Conservation (phyloP, 805 yeast genomes). For the Wickerhamomyces strasburgensis region DNA sequence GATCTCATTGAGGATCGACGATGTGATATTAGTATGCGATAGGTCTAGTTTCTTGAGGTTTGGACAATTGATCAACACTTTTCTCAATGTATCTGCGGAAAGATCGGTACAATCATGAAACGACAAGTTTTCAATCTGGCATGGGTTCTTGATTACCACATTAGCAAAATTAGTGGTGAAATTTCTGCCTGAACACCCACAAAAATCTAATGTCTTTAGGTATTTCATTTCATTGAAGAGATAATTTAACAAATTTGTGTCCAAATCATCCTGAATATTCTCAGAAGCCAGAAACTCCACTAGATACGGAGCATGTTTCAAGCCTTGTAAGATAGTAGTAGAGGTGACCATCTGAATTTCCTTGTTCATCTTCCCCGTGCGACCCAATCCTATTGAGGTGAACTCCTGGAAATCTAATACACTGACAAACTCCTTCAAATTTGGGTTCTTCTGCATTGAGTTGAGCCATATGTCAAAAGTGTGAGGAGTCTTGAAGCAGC, state of each 20-base stretch:
- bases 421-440: slow-evolving; percentile 58
- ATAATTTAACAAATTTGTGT: slow-evolving; percentile 46
- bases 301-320: slow-evolving; percentile 59
- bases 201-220: slow-evolving; percentile 73
- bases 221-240: slow-evolving; percentile 51
- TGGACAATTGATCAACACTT: slow-evolving; percentile 51
- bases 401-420: slow-evolving; percentile 83
- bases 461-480: slow-evolving; percentile 67
- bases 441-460: slow-evolving; percentile 42
- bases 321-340: slow-evolving; percentile 59
- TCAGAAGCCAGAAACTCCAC: slow-evolving; percentile 80
- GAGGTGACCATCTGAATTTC: slow-evolving; percentile 89
- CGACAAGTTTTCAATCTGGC: slow-evolving; percentile 40
- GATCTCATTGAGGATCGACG: slow-evolving; percentile 49
- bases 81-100: slow-evolving; percentile 48
- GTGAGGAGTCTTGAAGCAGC: slow-evolving; percentile 74
- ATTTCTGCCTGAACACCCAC: slow-evolving; percentile 71
- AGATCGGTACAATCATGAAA: slow-evolving; percentile 87
- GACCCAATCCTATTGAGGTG: slow-evolving; percentile 83
- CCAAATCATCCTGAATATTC: slow-evolving; percentile 78
- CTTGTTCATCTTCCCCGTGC: slow-evolving; percentile 85
- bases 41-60: slow-evolving; percentile 67
- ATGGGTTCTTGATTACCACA: slow-evolving; percentile 24
- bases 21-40: slow-evolving; percentile 73
- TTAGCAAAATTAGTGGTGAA: slow-evolving; percentile 57